A percentile compares a stretch with the other conserved stretches of the same genome.
phyloP scores from a whole-genome alignment of 2,329 filamentous ascomycete genomes.

The Coniella lustricola region DNA sequence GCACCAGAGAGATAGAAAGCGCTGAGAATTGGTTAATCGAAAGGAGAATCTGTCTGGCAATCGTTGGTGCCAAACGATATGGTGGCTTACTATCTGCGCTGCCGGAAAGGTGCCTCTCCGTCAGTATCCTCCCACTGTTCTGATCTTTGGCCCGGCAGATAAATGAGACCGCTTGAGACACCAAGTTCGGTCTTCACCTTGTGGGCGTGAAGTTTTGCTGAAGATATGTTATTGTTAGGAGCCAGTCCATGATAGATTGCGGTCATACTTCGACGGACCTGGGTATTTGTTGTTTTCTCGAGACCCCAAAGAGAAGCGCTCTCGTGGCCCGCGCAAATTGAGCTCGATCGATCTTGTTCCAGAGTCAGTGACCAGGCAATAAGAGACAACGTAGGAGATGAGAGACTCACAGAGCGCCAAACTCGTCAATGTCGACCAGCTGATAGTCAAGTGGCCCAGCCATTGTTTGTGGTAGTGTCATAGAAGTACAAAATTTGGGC shows the following conservation, averaged over 20 bases:
- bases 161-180: slow-evolving; percentile 45
- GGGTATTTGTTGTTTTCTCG: slow-evolving; percentile 25
- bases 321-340: slow-evolving; percentile 20
- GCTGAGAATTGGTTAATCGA: slow-evolving; percentile 29
- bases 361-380: not conserved
- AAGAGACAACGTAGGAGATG: not conserved
- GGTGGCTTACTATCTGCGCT: slow-evolving; percentile 46
- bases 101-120: slow-evolving; percentile 47
- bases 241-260: not conserved
- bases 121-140: slow-evolving; percentile 52
- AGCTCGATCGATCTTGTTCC: slow-evolving; percentile 32
- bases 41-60: not conserved
- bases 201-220: slow-evolving; percentile 51
- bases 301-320: not conserved
- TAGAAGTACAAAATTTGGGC: not conserved
- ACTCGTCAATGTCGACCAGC: slow-evolving; percentile 43
- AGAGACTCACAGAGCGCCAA: slow-evolving; percentile 45
- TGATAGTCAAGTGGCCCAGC: slow-evolving; percentile 28
- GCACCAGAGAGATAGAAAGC: slow-evolving; percentile 54
- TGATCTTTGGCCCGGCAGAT: slow-evolving; percentile 45
- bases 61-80: not conserved
- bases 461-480: not conserved
- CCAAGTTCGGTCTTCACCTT: slow-evolving; percentile 47
- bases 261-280: slow-evolving; percentile 21
- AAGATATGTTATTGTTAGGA: slow-evolving; percentile 1